Base-by-base conservation (phyloP, 1,284 basidiomycete species). In the Gomphus sp. region DNA sequence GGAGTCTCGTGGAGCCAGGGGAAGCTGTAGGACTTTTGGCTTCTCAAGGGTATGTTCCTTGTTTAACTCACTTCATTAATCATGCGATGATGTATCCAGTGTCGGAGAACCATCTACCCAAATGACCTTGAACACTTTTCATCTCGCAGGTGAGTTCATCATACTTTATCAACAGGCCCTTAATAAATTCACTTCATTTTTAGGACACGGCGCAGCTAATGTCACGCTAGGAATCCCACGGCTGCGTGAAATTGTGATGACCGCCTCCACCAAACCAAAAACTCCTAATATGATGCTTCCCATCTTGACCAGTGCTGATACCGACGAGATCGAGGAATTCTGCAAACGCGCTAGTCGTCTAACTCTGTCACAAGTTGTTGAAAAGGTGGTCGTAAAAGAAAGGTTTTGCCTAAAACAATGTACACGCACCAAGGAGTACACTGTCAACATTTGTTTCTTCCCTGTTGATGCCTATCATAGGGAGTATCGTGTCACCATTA, bases 111-210 rank as follows among this genome's bases (percentile, higher is more conserved):
- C 97, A 4, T 99, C 97, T 28, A 99, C 97, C 1, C 97, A 99
- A 72, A 99, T 99, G 97, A 99, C 97, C 34, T 76, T 99, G 65
- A 99, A 99, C 72, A 99, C 97, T 9, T 99, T 99, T 85, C 97
- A 99, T 78, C 98, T 99, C 71, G 94, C 94, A 64, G 93, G 91
- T 84, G 70, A 66, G 81, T 70, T 55, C 51, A 55, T 36, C 64
- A 31, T 41, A n/a, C 18, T 4, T 45, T 9, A 16, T 58, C 25
- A 60, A 56, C 43, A 60, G 25, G 43, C 49, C 54, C 50, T 55
- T 51, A 56, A 52, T n/a, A 28, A 28, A 7, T 52, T 58, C 51
- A 31, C 22, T 43, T 9, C 8, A 49, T 60, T 59, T 43, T 60
- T 68, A 88, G 93, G 96, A 66, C 97, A 99, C 72, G 97, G 97